Conservation (phyloP, 768 basidiomycete species). For the Tricholoma flavovirens region DNA sequence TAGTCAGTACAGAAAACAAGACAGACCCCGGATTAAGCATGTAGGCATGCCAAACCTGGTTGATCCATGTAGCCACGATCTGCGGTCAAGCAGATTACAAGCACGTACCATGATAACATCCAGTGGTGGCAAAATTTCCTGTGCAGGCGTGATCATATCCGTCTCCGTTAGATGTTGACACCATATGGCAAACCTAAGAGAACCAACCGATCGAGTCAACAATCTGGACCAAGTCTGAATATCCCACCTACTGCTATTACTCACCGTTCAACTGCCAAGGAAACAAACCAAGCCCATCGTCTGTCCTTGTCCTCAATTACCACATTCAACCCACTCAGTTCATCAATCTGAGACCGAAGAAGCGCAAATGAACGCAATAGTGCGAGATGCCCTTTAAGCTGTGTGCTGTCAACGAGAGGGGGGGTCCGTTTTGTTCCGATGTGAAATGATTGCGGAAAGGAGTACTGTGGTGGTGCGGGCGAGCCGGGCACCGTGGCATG, state of each 20-base stretch:
- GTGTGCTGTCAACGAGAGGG: conserved; percentile 6
- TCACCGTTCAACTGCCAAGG: conserved; percentile 11
- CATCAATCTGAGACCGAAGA: conserved; percentile 6
- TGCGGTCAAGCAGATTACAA: neutral
- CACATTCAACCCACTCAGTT: neutral
- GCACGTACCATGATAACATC: conserved; percentile 3
- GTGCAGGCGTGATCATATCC: neutral
- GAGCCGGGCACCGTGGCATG: no score
- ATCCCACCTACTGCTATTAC: no score
- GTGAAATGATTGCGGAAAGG: conserved; percentile 3
- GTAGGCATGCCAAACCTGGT: conserved; percentile 14
- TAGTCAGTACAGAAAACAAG: neutral
- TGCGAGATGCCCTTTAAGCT: conserved; percentile 11
- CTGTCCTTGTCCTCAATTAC: conserved; percentile 5
- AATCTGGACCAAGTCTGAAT: neutral
- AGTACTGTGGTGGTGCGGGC: conserved; percentile 1
- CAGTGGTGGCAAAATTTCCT: neutral
- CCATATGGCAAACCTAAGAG: neutral
- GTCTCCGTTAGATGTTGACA: neutral
- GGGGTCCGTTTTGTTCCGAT: conserved; percentile 1
- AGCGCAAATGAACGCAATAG: conserved; percentile 8
- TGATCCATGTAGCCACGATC: neutral
- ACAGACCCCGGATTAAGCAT: conserved; percentile 13
- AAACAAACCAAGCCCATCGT: conserved; percentile 13
- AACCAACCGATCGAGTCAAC: neutral